A percentile compares a stretch with the other conserved stretches of the same genome.
phyloP scores from a whole-genome alignment of 352 stramenopile genomes.

The Globisporangium takayamanum region DNA sequence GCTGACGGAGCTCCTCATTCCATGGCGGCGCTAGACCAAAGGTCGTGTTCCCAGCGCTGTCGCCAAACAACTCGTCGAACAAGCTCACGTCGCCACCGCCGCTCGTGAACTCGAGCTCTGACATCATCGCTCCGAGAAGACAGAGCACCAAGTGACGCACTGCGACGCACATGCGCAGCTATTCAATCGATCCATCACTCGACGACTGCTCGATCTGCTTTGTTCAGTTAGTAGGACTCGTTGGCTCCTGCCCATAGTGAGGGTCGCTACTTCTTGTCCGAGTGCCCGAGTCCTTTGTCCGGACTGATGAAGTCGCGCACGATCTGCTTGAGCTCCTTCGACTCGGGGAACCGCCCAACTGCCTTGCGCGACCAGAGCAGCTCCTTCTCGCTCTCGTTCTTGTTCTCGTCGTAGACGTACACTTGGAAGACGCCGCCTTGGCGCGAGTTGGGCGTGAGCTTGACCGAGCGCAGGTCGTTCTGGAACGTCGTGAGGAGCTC shows the following conservation, averaged over 20 bases:
- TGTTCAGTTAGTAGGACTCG: neutral
- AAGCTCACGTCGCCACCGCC: neutral
- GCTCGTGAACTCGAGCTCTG: neutral
- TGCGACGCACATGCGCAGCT: neutral
- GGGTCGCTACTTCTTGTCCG: slow-evolving; percentile 54
- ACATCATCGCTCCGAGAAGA: slow-evolving; percentile 7
- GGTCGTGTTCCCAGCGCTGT: slow-evolving; percentile 14
- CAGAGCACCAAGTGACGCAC: slow-evolving; percentile 4
- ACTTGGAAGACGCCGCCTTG: slow-evolving; percentile 67
- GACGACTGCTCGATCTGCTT: too few relatives aligned
- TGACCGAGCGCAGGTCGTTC: slow-evolving; percentile 62
- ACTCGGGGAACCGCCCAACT: slow-evolving; percentile 84
- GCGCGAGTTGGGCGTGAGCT: slow-evolving; percentile 51
- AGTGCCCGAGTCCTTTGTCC: slow-evolving; percentile 79
- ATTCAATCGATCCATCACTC: too few relatives aligned
- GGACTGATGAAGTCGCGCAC: slow-evolving; percentile 86
- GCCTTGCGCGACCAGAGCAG: slow-evolving; percentile 85
- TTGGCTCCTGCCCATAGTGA: neutral
- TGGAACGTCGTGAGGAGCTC: slow-evolving; percentile 92
- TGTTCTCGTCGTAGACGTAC: slow-evolving; percentile 33
- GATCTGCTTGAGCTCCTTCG: slow-evolving; percentile 90
- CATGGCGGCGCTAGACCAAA: slow-evolving; percentile 4
- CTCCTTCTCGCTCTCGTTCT: slow-evolving; percentile 28
- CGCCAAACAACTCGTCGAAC: neutral
- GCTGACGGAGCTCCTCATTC: neutral